Percentiles rank a stretch among this genome's conserved stretches.
Conservation (phyloP, 352 stramenopile species). For the Phytophthora fragariae region DNA sequence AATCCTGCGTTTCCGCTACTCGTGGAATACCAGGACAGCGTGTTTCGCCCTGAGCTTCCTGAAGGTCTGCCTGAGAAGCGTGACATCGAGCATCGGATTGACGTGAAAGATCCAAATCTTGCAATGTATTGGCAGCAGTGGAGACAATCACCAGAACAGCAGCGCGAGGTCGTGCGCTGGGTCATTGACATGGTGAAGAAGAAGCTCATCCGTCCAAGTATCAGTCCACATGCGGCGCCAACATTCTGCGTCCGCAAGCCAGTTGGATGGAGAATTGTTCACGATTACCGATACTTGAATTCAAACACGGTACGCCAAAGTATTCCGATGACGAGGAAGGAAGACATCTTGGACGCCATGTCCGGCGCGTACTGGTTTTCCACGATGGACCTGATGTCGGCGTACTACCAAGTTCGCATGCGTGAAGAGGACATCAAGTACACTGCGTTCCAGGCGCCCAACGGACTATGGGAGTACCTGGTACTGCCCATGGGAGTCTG, state of each 20-base stretch:
- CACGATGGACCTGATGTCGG: not conserved
- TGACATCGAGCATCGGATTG: not conserved
- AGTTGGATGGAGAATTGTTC: not conserved
- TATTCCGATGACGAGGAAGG: not conserved
- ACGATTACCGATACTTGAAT: not conserved
- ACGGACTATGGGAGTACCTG: constrained; percentile 16
- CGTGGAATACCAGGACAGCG: constrained; percentile 5
- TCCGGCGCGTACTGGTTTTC: not conserved
- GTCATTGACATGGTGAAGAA: not conserved
- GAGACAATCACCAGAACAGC: constrained; percentile 19
- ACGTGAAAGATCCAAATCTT: not conserved
- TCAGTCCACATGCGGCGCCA: not conserved
- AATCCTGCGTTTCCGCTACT: not conserved
- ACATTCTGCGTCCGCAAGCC: not conserved
- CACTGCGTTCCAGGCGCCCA: constrained; percentile 19
- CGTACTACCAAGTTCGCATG: constrained; percentile 41
- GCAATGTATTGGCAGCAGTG: constrained; percentile 19
- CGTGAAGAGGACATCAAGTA: constrained; percentile 24
- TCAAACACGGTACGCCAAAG: not conserved
- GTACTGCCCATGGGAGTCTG: not conserved
- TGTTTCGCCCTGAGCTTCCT: constrained; percentile 10
- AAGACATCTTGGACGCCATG: not conserved
- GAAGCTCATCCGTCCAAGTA: not conserved
- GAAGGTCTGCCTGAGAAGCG: constrained; percentile 10
- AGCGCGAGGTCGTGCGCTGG: constrained; percentile 5